A percentile compares a stretch with the other conserved stretches of the same genome.
Evolutionary conservation across 176 grass and related monocot species (phyloP).

Genomic region (Oryza glaberrima): DNA sequence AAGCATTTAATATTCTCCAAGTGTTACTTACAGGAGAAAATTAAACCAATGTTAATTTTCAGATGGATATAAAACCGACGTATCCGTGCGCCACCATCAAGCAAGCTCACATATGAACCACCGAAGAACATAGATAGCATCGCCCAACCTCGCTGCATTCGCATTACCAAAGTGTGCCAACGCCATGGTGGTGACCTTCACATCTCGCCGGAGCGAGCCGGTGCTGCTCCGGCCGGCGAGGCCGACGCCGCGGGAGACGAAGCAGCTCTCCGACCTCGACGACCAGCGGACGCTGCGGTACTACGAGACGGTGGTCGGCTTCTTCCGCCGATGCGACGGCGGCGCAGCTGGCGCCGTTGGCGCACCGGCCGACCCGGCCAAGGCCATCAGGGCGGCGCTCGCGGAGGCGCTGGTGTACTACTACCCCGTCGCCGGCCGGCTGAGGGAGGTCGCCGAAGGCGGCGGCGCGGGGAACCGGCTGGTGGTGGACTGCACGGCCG

Average conservation of each 20-base stretch:
- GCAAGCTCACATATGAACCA: too few species aligned
- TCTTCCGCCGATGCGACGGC: constrained; percentile 31
- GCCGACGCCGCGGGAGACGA: constrained; percentile 22
- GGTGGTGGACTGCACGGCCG: constrained; percentile 59
- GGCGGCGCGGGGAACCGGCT: constrained; percentile 29
- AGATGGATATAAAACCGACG: too few species aligned
- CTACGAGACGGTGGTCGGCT: constrained; percentile 42
- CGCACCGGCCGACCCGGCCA: constrained; percentile 8
- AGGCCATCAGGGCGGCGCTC: constrained; percentile 34
- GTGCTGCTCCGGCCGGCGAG: constrained; percentile 37
- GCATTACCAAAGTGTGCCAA: too few species aligned
- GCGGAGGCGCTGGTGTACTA: constrained; percentile 53
- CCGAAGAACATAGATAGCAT: too few species aligned
- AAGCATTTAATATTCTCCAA: too few species aligned
- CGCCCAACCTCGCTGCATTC: too few species aligned
- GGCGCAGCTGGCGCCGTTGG: neutral
- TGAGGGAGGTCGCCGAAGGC: constrained; percentile 24
- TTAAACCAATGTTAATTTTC: too few species aligned
- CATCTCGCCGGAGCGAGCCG: constrained; percentile 21
- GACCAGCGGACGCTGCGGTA: constrained; percentile 49
- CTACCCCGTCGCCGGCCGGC: constrained; percentile 67
- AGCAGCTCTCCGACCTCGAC: constrained; percentile 42
- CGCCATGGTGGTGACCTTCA: constrained; percentile 33
- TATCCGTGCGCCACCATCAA: too few species aligned
- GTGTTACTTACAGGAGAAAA: too few species aligned